phyloP scores from a whole-genome alignment of 257 asterid genomes.

The Schizonepeta tenuifolia region DNA sequence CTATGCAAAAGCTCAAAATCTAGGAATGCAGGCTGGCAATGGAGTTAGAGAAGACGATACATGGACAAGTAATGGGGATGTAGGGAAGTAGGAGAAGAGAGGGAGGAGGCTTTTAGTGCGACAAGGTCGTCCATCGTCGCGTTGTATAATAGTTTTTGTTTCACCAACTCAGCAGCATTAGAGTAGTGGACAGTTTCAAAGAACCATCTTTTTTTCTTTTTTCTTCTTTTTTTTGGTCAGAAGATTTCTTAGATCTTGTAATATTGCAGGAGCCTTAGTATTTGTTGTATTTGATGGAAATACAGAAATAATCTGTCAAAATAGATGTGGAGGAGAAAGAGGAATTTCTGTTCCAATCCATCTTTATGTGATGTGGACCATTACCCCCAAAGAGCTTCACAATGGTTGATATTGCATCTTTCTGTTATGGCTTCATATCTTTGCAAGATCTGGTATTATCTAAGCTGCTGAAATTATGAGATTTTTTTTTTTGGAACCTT shows the following conservation, averaged over 20 bases:
- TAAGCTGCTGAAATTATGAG: too few relatives aligned
- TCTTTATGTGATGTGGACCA: constrained; percentile 16
- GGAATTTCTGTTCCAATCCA: constrained; percentile 34
- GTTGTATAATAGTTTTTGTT: constrained; percentile 65
- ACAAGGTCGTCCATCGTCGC: constrained; percentile 50
- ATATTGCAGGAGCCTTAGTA: constrained; percentile 66
- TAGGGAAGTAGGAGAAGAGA: constrained; percentile 68
- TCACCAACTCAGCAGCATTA: constrained; percentile 49
- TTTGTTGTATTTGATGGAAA: constrained; percentile 84
- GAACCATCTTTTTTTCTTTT: constrained; percentile 31
- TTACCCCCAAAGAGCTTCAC: constrained; percentile 19
- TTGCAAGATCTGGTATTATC: neutral
- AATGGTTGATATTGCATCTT: constrained; percentile 9
- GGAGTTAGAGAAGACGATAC: constrained; percentile 63
- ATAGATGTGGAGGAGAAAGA: constrained; percentile 41
- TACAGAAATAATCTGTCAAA: constrained; percentile 69
- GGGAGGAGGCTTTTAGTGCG: constrained; percentile 42
- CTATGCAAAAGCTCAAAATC: constrained; percentile 65
- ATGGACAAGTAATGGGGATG: constrained; percentile 75
- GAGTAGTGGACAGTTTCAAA: constrained; percentile 49
- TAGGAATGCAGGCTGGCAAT: constrained; percentile 47
- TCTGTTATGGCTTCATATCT: neutral
- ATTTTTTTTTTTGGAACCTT: too few relatives aligned
- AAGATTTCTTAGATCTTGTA: constrained; percentile 64
- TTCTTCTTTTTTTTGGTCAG: constrained; percentile 39